Conservation (phyloP, 192 early-diverging fungal species). For the Chytriomyces hyalinus region DNA sequence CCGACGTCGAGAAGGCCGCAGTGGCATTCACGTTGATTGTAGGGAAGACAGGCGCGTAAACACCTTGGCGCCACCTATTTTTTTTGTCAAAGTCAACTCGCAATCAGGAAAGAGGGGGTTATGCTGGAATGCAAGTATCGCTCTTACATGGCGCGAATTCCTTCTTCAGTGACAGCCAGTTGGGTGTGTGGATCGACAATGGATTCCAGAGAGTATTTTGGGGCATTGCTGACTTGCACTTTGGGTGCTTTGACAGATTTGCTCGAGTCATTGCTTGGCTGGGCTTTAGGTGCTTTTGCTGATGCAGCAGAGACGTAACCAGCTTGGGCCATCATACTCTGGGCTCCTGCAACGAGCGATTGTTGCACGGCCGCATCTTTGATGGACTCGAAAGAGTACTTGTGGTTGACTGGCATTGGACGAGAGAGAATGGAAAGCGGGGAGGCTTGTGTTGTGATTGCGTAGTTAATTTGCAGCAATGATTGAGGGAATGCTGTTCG, state of each 20-base stretch:
- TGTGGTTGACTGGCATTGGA: not conserved
- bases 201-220: not conserved
- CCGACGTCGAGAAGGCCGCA: not conserved
- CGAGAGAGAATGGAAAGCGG: no score
- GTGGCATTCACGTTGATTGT: not conserved
- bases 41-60: not conserved
- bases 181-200: not conserved
- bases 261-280: not conserved
- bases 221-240: not conserved
- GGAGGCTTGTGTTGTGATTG: no score
- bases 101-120: not conserved
- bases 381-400: constrained; percentile 20
- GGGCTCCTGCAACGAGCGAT: not conserved
- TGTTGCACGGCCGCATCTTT: not conserved
- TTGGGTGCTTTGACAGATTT: not conserved
- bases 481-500: no score
- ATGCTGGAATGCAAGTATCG: not conserved
- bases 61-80: not conserved
- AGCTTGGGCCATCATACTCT: not conserved
- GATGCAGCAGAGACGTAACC: constrained; percentile 3
- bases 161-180: not conserved
- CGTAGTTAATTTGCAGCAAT: no score
- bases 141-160: not conserved
- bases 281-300: not conserved
- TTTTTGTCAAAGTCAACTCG: not conserved